Base-by-base conservation (phyloP, 495 filamentous ascomycete genomes). In the Hyaloscypha bicolor region DNA sequence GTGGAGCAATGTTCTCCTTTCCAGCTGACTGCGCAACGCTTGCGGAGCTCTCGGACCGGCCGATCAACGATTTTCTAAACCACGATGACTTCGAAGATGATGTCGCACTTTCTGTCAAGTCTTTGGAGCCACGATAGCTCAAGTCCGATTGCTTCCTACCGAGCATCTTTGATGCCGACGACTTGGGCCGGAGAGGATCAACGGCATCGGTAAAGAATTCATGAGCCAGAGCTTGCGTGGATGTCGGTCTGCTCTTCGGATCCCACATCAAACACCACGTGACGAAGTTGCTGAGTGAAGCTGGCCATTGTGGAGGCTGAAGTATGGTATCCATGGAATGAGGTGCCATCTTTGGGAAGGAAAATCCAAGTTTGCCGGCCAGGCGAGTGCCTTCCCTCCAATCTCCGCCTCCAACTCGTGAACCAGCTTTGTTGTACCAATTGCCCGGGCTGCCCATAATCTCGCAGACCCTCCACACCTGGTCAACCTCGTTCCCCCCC, bases 251-350 rank as follows among this genome's bases (percentile, higher is more conserved):
- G 76, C 81, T 88, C 79, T 93, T 94, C 19, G 96, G 96, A 78
- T 99, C 96, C 96, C 96, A 99, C 95, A 98, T 97, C 66, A 99
- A 79, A 80, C 96, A 99, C 94, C 93, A 97, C 2, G 96, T 98
- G 58, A 99, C 96, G 73, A 99, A 97, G 33, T 93, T 85, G 71
- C 88, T 89, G 33, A 99, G 84, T 39, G 92, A 91, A 1, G 88
- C 80, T 4, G 96, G 95, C 96, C 96, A 99, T 74, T 95, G 91
- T 16, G 96, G 93, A 5, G 90, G 72, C 69, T 92, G 92, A 6
- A 98, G 84, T 69, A 98, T 96, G 32, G 91, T 93, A 67, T 97
- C 95, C 91, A 99, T 95, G 6, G 94, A 86, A 75, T 97, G 94
- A 25, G 96, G 96, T 51, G 95, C 93, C 96, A 99, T 99, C 90